Conservation (phyloP, 176 grass and related monocot genomes). For the Typha latifolia region DNA sequence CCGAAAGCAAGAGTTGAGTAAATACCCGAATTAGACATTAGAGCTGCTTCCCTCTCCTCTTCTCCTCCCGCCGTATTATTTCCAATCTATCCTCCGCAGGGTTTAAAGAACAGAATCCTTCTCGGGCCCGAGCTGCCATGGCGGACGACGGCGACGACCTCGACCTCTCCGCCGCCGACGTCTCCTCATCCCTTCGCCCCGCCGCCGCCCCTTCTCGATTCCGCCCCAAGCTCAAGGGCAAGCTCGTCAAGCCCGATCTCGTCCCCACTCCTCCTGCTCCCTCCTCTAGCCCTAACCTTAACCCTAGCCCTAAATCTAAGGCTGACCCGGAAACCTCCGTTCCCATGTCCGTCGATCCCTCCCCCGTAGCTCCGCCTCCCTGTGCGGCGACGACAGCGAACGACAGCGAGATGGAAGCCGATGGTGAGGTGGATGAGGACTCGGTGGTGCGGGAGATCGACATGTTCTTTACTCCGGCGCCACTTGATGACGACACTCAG, state of each 20-base stretch:
- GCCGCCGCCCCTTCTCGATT: conserved; percentile 34
- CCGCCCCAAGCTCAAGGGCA: conserved; percentile 52
- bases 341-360: neutral
- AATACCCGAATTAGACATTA: too few relatives aligned
- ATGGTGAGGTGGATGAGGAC: conserved; percentile 28
- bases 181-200: conserved; percentile 1
- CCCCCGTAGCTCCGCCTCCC: neutral
- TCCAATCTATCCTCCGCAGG: neutral
- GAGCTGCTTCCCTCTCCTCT: too few relatives aligned
- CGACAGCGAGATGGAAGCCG: neutral
- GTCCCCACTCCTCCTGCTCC: conserved; percentile 5
- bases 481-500: conserved; percentile 48
- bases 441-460: conserved; percentile 77
- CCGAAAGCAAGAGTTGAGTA: too few relatives aligned
- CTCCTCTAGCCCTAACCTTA: neutral
- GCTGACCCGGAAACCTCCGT: conserved; percentile 4
- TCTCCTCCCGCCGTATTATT: too few relatives aligned
- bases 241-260: conserved; percentile 2
- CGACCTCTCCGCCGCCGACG: conserved; percentile 7
- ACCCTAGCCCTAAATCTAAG: neutral
- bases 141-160: conserved; percentile 17
- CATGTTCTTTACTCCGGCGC: conserved; percentile 49
- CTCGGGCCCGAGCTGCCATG: conserved; percentile 10
- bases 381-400: neutral
- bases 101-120: neutral